These are phyloP conservation scores for Entomortierella chlamydospora DNA, from an alignment of 192 early-diverging fungal species.

Conservation along the genomic window DNA sequence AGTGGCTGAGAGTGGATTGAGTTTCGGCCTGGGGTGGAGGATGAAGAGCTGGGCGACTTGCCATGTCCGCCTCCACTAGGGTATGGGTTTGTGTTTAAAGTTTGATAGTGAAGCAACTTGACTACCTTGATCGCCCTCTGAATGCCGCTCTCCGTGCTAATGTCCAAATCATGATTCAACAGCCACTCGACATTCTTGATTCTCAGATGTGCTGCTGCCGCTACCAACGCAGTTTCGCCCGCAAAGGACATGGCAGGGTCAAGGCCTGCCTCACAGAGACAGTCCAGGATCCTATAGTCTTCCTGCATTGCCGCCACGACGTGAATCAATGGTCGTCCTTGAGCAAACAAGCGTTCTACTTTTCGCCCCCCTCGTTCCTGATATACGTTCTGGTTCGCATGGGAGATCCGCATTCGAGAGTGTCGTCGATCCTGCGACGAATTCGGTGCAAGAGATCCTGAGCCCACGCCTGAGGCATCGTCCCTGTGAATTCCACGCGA, in stretches of 20 bases:
- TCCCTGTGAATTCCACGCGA: slow-evolving; percentile 3
- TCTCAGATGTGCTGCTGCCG: slow-evolving; percentile 50
- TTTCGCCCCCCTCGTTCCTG: slow-evolving; percentile 22
- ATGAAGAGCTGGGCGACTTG: neutral
- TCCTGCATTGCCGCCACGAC: slow-evolving; percentile 53
- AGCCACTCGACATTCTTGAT: slow-evolving; percentile 53
- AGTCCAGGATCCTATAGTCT: slow-evolving; percentile 42
- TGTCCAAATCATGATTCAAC: slow-evolving; percentile 42
- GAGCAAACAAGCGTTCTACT: slow-evolving; percentile 23
- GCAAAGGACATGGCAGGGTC: slow-evolving; percentile 43
- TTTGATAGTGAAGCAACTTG: slow-evolving; percentile 29
- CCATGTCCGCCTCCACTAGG: neutral
- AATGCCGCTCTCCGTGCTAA: slow-evolving; percentile 36
- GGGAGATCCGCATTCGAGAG: slow-evolving; percentile 9
- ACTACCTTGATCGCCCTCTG: slow-evolving; percentile 46
- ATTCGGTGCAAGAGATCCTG: neutral
- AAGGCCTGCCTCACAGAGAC: slow-evolving; percentile 46
- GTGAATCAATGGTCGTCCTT: slow-evolving; percentile 49
- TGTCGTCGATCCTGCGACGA: slow-evolving; percentile 11
- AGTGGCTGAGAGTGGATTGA: neutral
- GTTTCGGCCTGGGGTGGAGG: neutral
- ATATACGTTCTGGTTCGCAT: slow-evolving; percentile 21
- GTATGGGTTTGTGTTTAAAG: slow-evolving; percentile 7
- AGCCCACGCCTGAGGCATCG: neutral
- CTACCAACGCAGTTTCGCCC: slow-evolving; percentile 49